phyloP scores from a whole-genome alignment of 345 rosid species.

The Gossypium ekmanianum region DNA sequence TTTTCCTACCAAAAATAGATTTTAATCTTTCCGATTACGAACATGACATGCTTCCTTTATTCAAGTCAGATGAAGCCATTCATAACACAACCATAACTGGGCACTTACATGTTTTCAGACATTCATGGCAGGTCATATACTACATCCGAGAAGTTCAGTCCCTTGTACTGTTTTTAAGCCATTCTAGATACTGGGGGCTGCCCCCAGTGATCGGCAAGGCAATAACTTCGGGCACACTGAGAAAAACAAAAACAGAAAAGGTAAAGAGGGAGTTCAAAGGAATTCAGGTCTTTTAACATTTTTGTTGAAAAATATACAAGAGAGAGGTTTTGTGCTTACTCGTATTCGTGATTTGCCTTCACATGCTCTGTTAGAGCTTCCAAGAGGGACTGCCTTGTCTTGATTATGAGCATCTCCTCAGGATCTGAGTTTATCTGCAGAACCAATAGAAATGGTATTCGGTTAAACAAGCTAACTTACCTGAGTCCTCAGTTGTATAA shows the following conservation, averaged over 20 bases:
- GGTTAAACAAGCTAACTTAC: neutral
- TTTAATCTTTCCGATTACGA: neutral
- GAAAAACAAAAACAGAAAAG: neutral
- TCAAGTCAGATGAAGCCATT: neutral
- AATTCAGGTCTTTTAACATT: neutral
- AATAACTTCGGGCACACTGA: constrained; percentile 83
- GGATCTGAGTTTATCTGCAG: constrained; percentile 74
- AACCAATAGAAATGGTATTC: neutral
- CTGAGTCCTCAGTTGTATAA: neutral
- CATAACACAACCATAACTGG: neutral
- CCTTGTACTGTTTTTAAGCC: constrained; percentile 85
- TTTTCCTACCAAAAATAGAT: neutral
- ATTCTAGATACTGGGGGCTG: constrained; percentile 62
- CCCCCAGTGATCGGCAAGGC: constrained; percentile 83
- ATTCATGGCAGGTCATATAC: neutral
- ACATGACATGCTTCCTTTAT: constrained; percentile 2
- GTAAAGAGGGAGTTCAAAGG: neutral
- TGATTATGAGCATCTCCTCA: constrained; percentile 84
- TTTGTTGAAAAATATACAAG: constrained; percentile 7
- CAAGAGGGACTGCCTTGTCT: constrained; percentile 81
- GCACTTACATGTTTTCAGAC: neutral
- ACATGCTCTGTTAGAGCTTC: constrained; percentile 79
- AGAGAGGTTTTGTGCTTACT: constrained; percentile 43
- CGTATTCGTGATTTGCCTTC: constrained; percentile 89
- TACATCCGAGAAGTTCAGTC: constrained; percentile 38